phyloP scores from a whole-genome alignment of 306 rosid species.

The Prunus kanzakura region DNA sequence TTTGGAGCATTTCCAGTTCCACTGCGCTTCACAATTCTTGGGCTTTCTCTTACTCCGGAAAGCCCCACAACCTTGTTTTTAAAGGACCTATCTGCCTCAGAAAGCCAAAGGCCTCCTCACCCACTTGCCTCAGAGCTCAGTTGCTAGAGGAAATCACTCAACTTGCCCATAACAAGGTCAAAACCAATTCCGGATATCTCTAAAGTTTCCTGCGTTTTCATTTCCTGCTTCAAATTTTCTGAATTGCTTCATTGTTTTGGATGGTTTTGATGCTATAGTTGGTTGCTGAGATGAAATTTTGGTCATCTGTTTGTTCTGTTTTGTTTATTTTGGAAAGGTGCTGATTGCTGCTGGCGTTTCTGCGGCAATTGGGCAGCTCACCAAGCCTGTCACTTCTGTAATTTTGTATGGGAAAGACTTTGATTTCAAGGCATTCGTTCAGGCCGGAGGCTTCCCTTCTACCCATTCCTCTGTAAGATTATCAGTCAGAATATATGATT shows the following conservation, averaged over 20 bases:
- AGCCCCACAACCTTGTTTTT: conserved; percentile 13
- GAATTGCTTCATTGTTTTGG: background rate
- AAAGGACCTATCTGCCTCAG: conserved; percentile 12
- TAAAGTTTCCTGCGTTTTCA: background rate
- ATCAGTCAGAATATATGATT: background rate
- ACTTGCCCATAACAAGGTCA: conserved; percentile 74
- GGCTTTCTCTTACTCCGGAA: conserved; percentile 8
- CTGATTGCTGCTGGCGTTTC: conserved; percentile 72
- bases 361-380: conserved; percentile 69
- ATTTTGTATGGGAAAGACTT: conserved; percentile 65
- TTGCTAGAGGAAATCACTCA: conserved; percentile 44
- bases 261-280: background rate
- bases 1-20: conserved; percentile 35
- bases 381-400: conserved; percentile 72
- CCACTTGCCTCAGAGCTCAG: conserved; percentile 40
- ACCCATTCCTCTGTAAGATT: conserved; percentile 82
- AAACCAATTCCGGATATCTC: conserved; percentile 17
- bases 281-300: background rate
- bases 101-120: conserved; percentile 28
- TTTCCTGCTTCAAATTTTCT: background rate
- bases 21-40: conserved; percentile 9
- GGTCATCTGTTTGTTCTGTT: background rate
- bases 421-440: conserved; percentile 54
- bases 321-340: conserved; percentile 39
- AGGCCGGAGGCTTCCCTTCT: conserved; percentile 93